phyloP scores from a whole-genome alignment of 2,329 filamentous ascomycete genomes.

The Ceratocystis eucalypticola region DNA sequence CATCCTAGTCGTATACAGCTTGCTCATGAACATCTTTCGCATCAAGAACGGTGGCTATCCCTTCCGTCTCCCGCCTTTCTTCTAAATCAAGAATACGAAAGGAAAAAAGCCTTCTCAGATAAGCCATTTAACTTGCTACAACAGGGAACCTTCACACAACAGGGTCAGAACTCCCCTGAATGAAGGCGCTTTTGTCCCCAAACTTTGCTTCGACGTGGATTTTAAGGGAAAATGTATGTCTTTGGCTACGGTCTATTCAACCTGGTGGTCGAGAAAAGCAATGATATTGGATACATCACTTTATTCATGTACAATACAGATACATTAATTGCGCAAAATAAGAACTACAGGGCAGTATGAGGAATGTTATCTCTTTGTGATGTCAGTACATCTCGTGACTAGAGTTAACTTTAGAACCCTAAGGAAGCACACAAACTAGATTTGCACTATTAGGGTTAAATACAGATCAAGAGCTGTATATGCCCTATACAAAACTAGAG shows the following conservation, averaged over 20 bases:
- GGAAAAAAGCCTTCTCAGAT: too few relatives aligned
- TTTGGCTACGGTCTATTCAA: not conserved
- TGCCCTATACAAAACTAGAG: not conserved
- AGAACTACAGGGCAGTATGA: not conserved
- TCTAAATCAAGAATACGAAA: conserved; percentile 29
- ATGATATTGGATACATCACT: not conserved
- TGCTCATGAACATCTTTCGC: conserved; percentile 84
- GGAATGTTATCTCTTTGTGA: too few relatives aligned
- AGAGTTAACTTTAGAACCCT: too few relatives aligned
- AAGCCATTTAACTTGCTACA: too few relatives aligned
- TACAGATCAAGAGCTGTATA: too few relatives aligned
- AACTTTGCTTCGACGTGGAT: not conserved
- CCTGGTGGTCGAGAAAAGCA: not conserved
- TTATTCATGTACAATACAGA: not conserved
- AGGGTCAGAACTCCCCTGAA: too few relatives aligned
- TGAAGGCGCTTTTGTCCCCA: not conserved
- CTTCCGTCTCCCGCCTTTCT: conserved; percentile 84
- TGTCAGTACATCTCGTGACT: too few relatives aligned
- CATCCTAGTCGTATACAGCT: conserved; percentile 77
- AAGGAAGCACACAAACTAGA: not conserved
- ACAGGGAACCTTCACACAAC: too few relatives aligned
- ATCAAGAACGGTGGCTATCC: conserved; percentile 92
- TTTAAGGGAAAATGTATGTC: not conserved
- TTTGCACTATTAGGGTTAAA: too few relatives aligned
- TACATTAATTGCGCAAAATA: not conserved